These are phyloP conservation scores for Eucalyptus lansdowneana DNA, from an alignment of 345 rosid species.

Conservation along the genomic window DNA sequence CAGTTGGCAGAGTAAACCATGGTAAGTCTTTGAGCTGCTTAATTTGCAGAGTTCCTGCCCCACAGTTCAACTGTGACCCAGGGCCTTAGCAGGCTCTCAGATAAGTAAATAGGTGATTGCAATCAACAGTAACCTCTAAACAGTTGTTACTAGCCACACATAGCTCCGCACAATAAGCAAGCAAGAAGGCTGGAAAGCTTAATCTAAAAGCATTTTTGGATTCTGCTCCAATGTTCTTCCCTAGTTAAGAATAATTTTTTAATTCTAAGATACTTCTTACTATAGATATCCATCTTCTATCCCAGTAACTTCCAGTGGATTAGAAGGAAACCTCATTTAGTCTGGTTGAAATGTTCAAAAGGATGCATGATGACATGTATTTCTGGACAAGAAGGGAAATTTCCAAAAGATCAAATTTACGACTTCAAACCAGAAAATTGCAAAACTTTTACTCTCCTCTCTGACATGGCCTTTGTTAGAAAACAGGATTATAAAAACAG, in stretches of 20 bases:
- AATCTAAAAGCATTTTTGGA: neutral
- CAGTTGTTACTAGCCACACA: neutral
- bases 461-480: neutral
- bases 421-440: neutral
- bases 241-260: neutral
- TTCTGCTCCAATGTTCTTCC: neutral
- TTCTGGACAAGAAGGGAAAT: neutral
- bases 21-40: neutral
- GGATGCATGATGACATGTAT: neutral
- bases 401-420: neutral
- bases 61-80: neutral
- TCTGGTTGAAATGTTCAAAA: neutral
- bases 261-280: neutral
- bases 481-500: neutral
- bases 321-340: neutral
- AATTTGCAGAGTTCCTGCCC: neutral
- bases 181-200: neutral
- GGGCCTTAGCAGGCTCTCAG: neutral
- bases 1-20: neutral
- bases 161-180: neutral
- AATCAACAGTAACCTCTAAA: neutral
- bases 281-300: neutral
- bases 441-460: neutral
- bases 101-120: neutral
- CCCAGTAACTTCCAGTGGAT: neutral